These are phyloP conservation scores for Perkinsus marinus DNA, from an alignment of 169 alveolate genomes.

Conservation along the genomic window DNA sequence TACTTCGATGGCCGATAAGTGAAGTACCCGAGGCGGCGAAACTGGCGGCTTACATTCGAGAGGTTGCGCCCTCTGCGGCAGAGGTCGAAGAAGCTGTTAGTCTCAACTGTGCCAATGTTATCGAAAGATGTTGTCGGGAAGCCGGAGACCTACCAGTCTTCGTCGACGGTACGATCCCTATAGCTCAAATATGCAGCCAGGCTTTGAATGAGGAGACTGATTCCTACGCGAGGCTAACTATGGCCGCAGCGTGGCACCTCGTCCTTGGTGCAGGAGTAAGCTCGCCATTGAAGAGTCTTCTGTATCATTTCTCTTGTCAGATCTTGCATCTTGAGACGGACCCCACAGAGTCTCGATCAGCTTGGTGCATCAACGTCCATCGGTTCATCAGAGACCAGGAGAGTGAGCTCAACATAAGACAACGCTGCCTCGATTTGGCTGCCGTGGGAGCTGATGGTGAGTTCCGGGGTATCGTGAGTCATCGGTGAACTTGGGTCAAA, in stretches of 20 bases:
- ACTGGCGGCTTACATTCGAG: background rate
- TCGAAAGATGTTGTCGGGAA: background rate
- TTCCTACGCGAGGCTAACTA: background rate
- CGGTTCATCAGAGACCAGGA: background rate
- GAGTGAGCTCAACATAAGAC: background rate
- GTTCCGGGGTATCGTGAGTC: background rate
- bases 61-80: background rate
- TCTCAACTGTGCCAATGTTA: background rate
- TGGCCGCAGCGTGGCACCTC: background rate
- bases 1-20: background rate
- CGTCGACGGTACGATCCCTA: too few species aligned
- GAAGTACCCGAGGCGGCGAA: background rate
- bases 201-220: background rate
- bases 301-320: background rate
- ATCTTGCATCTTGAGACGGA: background rate
- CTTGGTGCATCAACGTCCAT: background rate
- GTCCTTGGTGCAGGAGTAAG: background rate
- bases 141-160: background rate
- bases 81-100: background rate
- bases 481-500: too few species aligned
- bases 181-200: too few species aligned
- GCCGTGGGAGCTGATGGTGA: background rate
- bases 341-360: background rate
- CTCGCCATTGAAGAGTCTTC: background rate
- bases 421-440: background rate